Evolutionary conservation across 176 grass and related monocot genomes (phyloP).

Genomic region (Alloteropsis semialata): DNA sequence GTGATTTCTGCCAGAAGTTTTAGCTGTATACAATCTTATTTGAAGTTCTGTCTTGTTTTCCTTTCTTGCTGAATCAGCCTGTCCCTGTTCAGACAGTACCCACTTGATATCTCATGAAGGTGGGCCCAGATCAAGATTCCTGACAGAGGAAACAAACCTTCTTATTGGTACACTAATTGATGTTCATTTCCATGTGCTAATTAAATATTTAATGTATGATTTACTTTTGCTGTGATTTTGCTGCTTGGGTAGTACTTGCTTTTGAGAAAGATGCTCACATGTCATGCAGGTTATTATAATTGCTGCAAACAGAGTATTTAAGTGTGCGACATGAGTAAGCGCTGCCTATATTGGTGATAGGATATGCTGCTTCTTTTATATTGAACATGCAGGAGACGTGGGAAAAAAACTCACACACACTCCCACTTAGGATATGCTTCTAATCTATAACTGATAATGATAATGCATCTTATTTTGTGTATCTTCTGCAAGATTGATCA

Average conservation of each 20-base stretch:
- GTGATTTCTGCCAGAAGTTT: slow-evolving; percentile 46
- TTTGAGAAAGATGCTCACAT: slow-evolving; percentile 30
- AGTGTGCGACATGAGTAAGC: slow-evolving; percentile 3
- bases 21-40: slow-evolving; percentile 40
- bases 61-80: slow-evolving; percentile 24
- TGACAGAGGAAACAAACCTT: slow-evolving; percentile 26
- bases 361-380: slow-evolving; percentile 30
- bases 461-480: slow-evolving; percentile 12
- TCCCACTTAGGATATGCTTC: slow-evolving; percentile 24
- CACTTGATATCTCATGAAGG: slow-evolving; percentile 29
- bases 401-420: too few relatives aligned
- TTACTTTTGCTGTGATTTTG: slow-evolving; percentile 23
- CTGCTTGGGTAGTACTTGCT: not conserved
- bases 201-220: slow-evolving; percentile 20
- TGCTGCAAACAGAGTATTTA: not conserved
- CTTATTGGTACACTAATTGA: slow-evolving; percentile 29
- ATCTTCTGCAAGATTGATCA: not conserved
- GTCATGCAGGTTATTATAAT: slow-evolving; percentile 14
- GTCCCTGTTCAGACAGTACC: slow-evolving; percentile 15
- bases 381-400: too few relatives aligned
- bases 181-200: slow-evolving; percentile 25
- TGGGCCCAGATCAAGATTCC: slow-evolving; percentile 33
- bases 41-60: slow-evolving; percentile 37
- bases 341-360: slow-evolving; percentile 5
- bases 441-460: slow-evolving; percentile 14